Conservation (phyloP, 1,139 yeast genomes). For the Sugiyamaella sp. region DNA sequence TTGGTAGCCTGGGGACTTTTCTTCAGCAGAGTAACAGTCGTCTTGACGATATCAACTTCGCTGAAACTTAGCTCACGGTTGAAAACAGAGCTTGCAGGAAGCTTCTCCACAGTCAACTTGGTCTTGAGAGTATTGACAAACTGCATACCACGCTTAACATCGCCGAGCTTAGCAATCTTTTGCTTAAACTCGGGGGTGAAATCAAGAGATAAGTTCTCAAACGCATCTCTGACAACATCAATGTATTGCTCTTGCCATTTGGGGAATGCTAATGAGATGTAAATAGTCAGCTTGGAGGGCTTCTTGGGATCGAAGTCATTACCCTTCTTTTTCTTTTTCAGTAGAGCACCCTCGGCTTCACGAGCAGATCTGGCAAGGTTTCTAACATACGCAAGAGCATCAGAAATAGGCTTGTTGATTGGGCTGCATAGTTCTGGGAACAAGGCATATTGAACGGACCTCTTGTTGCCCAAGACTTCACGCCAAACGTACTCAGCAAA, state of each 20-base stretch:
- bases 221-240: constrained; percentile 78
- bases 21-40: constrained; percentile 55
- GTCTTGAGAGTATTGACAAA: constrained; percentile 84
- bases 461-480: constrained; percentile 64
- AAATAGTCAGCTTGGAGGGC: constrained; percentile 74
- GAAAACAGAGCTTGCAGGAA: constrained; percentile 73
- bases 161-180: constrained; percentile 46
- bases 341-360: constrained; percentile 85
- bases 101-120: constrained; percentile 57
- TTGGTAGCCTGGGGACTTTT: constrained; percentile 67
- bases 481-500: constrained; percentile 88
- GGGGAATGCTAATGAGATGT: constrained; percentile 83
- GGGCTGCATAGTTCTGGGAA: constrained; percentile 80
- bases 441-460: constrained; percentile 66
- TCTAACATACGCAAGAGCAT: constrained; percentile 79
- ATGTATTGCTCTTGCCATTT: constrained; percentile 94
- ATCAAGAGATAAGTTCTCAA: constrained; percentile 48
- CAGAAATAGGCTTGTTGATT: constrained; percentile 60
- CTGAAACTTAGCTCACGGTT: constrained; percentile 82
- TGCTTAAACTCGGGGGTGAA: constrained; percentile 45
- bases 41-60: constrained; percentile 68
- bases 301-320: constrained; percentile 69
- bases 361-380: constrained; percentile 79
- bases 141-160: constrained; percentile 95
- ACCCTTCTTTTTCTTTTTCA: constrained; percentile 76